These are phyloP conservation scores for Cornus suecica DNA, from an alignment of 148 eudicot genomes.

Conservation along the genomic window DNA sequence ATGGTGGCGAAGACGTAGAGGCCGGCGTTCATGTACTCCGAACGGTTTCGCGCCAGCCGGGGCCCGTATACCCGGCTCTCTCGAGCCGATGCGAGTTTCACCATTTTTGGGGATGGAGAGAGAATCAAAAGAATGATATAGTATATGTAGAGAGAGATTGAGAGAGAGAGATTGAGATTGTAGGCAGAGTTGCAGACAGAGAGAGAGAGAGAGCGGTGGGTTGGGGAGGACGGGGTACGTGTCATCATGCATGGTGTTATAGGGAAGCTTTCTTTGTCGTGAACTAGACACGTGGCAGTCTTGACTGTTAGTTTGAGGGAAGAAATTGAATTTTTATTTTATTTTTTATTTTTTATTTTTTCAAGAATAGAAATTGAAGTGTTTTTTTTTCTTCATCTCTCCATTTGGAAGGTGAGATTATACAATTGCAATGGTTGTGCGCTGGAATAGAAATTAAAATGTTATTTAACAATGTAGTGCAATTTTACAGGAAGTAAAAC, in stretches of 20 bases:
- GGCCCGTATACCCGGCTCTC: slow-evolving; percentile 73
- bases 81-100: slow-evolving; percentile 80
- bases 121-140: neutral
- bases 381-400: neutral
- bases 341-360: too few species aligned
- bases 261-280: neutral
- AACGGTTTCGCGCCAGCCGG: slow-evolving; percentile 35
- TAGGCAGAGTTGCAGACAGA: neutral
- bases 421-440: too few species aligned
- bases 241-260: neutral
- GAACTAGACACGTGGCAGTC: neutral
- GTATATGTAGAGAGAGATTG: neutral
- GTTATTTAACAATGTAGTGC: too few species aligned
- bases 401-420: neutral
- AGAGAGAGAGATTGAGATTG: neutral
- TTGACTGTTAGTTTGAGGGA: too few species aligned
- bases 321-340: neutral
- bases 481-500: too few species aligned
- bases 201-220: neutral
- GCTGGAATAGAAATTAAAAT: too few species aligned
- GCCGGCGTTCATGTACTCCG: slow-evolving; percentile 82
- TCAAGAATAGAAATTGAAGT: too few species aligned
- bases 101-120: too few species aligned
- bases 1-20: slow-evolving; percentile 61
- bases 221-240: neutral